These are phyloP conservation scores for Aspergillus haitiensis DNA, from an alignment of 495 filamentous ascomycete species.

Conservation along the genomic window DNA sequence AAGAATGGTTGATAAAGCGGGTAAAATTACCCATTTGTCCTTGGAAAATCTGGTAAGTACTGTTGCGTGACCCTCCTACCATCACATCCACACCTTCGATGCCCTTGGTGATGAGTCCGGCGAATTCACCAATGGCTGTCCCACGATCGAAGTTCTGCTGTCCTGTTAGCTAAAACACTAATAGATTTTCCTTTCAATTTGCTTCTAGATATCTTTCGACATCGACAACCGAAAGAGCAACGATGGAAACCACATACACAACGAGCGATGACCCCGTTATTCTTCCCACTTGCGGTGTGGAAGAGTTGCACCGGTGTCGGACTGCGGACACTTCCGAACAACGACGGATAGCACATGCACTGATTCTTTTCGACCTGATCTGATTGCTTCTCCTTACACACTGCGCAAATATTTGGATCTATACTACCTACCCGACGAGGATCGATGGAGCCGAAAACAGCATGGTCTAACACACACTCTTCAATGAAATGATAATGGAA, in stretches of 20 bases:
- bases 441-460: conserved; percentile 17
- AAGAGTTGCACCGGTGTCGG: conserved; percentile 22
- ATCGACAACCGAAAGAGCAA: too few species aligned
- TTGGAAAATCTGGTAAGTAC: conserved; percentile 31
- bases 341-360: conserved; percentile 22
- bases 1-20: conserved; percentile 46
- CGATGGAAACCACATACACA: conserved; percentile 12
- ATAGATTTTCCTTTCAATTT: too few species aligned
- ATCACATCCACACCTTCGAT: conserved; percentile 40
- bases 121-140: conserved; percentile 27
- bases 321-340: conserved; percentile 23
- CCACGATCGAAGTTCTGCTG: conserved; percentile 26
- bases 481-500: conserved; percentile 27
- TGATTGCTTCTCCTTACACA: conserved; percentile 21
- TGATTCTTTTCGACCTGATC: conserved; percentile 24
- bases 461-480: conserved; percentile 20
- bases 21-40: conserved; percentile 44
- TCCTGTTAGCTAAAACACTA: not conserved
- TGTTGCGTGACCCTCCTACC: conserved; percentile 24
- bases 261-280: conserved; percentile 28
- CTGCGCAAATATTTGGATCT: conserved; percentile 18
- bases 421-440: conserved; percentile 18
- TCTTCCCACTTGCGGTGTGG: conserved; percentile 25
- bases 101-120: conserved; percentile 24
- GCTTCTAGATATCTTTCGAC: too few species aligned